Percentiles rank a stretch among this genome's conserved stretches.
Evolutionary conservation across 176 grass and related monocot species (phyloP).

Genomic region (Cymbopogon citratus): DNA sequence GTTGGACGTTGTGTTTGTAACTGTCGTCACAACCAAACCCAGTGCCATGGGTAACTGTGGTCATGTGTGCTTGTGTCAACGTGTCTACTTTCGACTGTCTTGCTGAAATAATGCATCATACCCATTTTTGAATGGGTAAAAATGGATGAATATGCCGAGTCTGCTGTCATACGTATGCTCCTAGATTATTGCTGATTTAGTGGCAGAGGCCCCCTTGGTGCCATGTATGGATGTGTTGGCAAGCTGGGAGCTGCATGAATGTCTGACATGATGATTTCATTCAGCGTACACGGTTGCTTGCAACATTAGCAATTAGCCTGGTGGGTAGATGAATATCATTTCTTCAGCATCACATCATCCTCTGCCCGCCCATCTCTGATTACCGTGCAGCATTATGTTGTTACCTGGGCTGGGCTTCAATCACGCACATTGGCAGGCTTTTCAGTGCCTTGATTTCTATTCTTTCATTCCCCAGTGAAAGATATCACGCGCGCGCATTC

Average conservation of each 20-base stretch:
- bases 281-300: neutral
- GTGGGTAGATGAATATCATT: neutral
- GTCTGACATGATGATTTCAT: neutral
- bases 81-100: neutral
- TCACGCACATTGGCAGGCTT: neutral
- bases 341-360: neutral
- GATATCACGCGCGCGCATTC: neutral
- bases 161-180: neutral
- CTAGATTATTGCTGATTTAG: neutral
- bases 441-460: too few relatives aligned
- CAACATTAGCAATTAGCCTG: neutral
- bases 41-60: neutral
- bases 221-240: neutral
- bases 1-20: slow-evolving; percentile 26
- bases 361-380: too few relatives aligned
- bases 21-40: neutral
- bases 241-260: neutral
- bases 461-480: too few relatives aligned
- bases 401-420: neutral
- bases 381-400: too few relatives aligned
- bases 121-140: neutral
- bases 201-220: neutral
- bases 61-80: neutral
- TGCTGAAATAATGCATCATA: neutral
- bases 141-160: neutral